phyloP scores from a whole-genome alignment of 495 filamentous ascomycete genomes.

The Apiosordaria backusii region DNA sequence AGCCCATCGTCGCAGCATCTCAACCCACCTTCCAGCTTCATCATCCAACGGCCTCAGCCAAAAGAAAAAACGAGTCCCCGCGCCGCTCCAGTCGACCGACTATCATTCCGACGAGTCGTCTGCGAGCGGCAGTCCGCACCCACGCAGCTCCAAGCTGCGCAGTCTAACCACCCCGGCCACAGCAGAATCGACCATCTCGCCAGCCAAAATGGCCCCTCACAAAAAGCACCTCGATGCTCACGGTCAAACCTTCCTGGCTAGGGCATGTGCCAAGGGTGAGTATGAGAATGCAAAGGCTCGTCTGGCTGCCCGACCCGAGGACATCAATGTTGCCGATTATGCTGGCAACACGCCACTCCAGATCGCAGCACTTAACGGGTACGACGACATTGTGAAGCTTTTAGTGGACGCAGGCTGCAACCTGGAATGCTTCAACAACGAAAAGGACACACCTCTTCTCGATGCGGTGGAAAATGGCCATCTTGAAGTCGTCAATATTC shows the following conservation, averaged over 20 bases:
- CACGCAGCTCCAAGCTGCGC: conserved; percentile 61
- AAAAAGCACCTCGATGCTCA: conserved; percentile 83
- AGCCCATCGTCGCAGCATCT: conserved; percentile 59
- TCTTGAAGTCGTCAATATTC: conserved; percentile 78
- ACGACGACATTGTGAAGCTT: conserved; percentile 74
- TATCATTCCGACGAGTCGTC: conserved; percentile 72
- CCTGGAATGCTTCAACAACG: conserved; percentile 71
- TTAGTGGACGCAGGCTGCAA: conserved; percentile 79
- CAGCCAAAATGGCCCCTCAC: conserved; percentile 62
- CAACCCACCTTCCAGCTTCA: conserved; percentile 54
- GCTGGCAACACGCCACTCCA: conserved; percentile 93
- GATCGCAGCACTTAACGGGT: conserved; percentile 80
- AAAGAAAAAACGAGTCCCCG: conserved; percentile 55
- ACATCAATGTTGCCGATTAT: conserved; percentile 85
- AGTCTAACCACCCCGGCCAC: conserved; percentile 58
- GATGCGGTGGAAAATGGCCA: conserved; percentile 96
- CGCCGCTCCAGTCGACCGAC: conserved; percentile 60
- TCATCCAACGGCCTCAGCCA: conserved; percentile 50
- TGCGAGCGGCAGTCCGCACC: conserved; percentile 65
- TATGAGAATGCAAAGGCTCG: conserved; percentile 64
- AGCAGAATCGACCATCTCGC: conserved; percentile 56
- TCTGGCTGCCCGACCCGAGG: conserved; percentile 72
- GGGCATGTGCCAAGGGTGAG: conserved; percentile 75
- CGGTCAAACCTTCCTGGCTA: conserved; percentile 78
- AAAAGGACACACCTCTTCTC: conserved; percentile 89